Evolutionary conservation across 208 protist genomes (phyloP), one percentile per base, ranked within the genome.

Genomic region (Acanthamoeba lenticulata): DNA sequence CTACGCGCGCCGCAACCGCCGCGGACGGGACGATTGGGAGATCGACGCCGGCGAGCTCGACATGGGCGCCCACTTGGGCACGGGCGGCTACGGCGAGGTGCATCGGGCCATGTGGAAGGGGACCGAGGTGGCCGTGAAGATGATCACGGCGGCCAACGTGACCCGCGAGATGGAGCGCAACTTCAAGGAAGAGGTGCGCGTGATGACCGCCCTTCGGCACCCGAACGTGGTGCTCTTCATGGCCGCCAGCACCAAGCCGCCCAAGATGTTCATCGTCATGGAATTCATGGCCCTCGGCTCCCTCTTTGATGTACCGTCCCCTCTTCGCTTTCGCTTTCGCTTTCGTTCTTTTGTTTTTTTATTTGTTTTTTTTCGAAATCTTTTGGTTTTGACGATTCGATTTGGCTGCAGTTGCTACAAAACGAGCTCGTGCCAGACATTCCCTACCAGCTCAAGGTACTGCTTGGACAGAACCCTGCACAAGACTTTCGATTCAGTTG

Each of bases 151-250:
- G 1, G 42, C 95, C 11, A 21, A 40, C 40, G 47, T 92, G 11
- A 90, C 94, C 49, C 40, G 96, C n/a, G 67, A 96, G 36, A 86
- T 95, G 40, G 42, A 95, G 69, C 47, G 55, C 11, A 77, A 96
- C 38, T 95, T 95, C 38, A 96, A 96, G 94, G 91, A 96, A 36
- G 95, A 96, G 79, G 67, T 77, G 32, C 32, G 67, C 17, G 67
- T 77, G 36, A 77, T 88, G 79, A 88, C 45, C 4, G 36, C 42
- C 0, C 44, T 88, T 15, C 0, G 47, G 27, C 79, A 88, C 21
- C 79, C 79, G n/a, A 88, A 88, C 44, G 79, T 88, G 79, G 79
- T 88, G 11, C 44, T 88, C n/a, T 88, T 88, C 47, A 88, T 88
- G 79, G 79, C 32, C 0, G 79, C 79, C 4, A 40, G 29, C 3